Base-by-base conservation (phyloP, 163 green algal species). In the Scenedesmus sp. region DNA sequence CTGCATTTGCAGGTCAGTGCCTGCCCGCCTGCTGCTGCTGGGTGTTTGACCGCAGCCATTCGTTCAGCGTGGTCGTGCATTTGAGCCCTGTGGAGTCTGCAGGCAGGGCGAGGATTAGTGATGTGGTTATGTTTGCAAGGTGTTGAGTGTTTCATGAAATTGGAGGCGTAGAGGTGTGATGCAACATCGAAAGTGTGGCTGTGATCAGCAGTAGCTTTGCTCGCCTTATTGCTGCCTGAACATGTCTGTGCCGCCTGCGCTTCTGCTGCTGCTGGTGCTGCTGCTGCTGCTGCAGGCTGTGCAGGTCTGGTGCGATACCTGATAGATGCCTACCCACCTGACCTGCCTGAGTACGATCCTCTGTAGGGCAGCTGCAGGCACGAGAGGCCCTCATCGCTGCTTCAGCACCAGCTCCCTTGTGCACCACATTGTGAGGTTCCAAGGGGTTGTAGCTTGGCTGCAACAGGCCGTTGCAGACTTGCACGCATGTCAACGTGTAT, bases 301-400 rank as follows among this genome's bases (percentile, higher is more conserved):
- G 93, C 93, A 7, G 93, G 93, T 0, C 85, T 95, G n/a, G 87
- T 93, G 70, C 84, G 91, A 55, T 95, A 93, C 73, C 76, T 95
- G 20, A 92, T 91, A 23, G 91, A 94, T 84, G 86, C 60, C 23
- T 95, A 92, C 59, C 91, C 93, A 20, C 81, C 83, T 64, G 93
- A 95, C 56, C 82, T 95, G 62, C 93, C 88, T 0, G 86, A 94
- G 56, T 94, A 94, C n/a, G 90, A 94, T 56, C 90, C 90, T 2
- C 82, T 94, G 60, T 94, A 23, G 18, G 9, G 5, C 23, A 34
- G 66, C 15, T 26, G 66, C 66, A 4, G 66, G 34, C 34, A 1
- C 34, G 34, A 46, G 34, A 46, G 34, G 34, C 34, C 34, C 34
- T 46, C 34, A 46, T 46, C 34, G 34, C 34, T 46, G 34, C 34